Percentiles rank a stretch among this genome's conserved stretches.
Evolutionary conservation across 2,329 filamentous ascomycete genomes (phyloP).

Genomic region (Coniochaeta sp.): DNA sequence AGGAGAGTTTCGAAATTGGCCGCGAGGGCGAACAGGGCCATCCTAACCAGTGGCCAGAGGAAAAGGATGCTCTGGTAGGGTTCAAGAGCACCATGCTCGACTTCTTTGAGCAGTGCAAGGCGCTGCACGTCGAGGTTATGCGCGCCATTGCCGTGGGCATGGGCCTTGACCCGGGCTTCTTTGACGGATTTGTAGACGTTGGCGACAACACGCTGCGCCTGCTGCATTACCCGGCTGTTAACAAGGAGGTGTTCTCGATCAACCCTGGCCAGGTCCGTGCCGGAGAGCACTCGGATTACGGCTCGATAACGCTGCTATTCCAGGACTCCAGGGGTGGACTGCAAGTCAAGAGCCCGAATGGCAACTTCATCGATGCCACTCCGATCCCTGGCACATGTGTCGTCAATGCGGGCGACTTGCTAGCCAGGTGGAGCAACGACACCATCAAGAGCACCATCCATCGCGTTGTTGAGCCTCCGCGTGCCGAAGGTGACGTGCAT

Average conservation of each 20-base stretch:
- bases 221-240: slow-evolving; percentile 68
- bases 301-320: slow-evolving; percentile 55
- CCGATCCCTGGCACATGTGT: slow-evolving; percentile 78
- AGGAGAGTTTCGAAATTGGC: slow-evolving; percentile 60
- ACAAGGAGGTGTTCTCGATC: slow-evolving; percentile 55
- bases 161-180: slow-evolving; percentile 63
- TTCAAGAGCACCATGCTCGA: slow-evolving; percentile 68
- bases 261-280: slow-evolving; percentile 67
- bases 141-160: slow-evolving; percentile 77
- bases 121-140: slow-evolving; percentile 73
- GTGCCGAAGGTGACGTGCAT: slow-evolving; percentile 44
- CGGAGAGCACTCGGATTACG: slow-evolving; percentile 67
- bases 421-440: slow-evolving; percentile 86
- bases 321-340: slow-evolving; percentile 50
- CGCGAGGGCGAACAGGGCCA: slow-evolving; percentile 48
- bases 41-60: slow-evolving; percentile 71
- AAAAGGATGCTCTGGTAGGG: slow-evolving; percentile 40
- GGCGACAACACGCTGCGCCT: slow-evolving; percentile 67
- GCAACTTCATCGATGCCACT: slow-evolving; percentile 73
- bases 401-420: slow-evolving; percentile 80
- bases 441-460: slow-evolving; percentile 87
- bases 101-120: slow-evolving; percentile 71
- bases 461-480: slow-evolving; percentile 79
- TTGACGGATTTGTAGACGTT: slow-evolving; percentile 65
- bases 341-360: slow-evolving; percentile 61